Percentiles rank a stretch among this genome's conserved stretches.
These are phyloP conservation scores for Exutisphaerella laricina DNA, from an alignment of 2,329 filamentous ascomycete species.

Conservation along the genomic window DNA sequence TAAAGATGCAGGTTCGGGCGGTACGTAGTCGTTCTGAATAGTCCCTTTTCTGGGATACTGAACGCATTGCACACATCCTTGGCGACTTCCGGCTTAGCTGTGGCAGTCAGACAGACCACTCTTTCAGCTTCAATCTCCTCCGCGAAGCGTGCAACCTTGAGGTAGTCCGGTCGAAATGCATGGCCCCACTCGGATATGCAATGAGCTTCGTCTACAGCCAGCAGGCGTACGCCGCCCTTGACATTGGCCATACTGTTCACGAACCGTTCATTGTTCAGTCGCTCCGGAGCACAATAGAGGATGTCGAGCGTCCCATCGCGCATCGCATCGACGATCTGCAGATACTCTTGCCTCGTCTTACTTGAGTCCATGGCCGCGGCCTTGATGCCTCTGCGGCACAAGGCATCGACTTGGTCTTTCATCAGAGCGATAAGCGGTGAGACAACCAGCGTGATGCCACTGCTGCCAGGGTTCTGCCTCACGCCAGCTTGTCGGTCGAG, in stretches of 20 bases:
- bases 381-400: constrained; percentile 46
- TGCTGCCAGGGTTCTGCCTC: constrained; percentile 30
- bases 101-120: constrained; percentile 57
- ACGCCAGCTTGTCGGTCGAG: constrained; percentile 32
- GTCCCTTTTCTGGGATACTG: constrained; percentile 43
- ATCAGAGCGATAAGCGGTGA: constrained; percentile 54
- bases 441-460: constrained; percentile 52
- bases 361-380: constrained; percentile 55
- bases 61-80: constrained; percentile 52
- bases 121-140: constrained; percentile 53
- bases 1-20: constrained; percentile 53
- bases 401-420: constrained; percentile 57
- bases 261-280: constrained; percentile 57
- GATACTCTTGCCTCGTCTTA: constrained; percentile 41
- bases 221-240: constrained; percentile 50
- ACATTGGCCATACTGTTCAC: constrained; percentile 52
- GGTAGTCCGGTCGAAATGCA: constrained; percentile 38
- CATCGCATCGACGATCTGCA: constrained; percentile 42
- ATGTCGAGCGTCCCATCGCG: constrained; percentile 47
- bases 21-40: constrained; percentile 57
- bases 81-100: constrained; percentile 53
- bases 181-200: constrained; percentile 48
- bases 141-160: constrained; percentile 53
- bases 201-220: constrained; percentile 56
- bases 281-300: constrained; percentile 55